Evolutionary conservation across 306 rosid genomes (phyloP), one percentile per base, ranked within the genome.

Genomic region (Medicago arabica): DNA sequence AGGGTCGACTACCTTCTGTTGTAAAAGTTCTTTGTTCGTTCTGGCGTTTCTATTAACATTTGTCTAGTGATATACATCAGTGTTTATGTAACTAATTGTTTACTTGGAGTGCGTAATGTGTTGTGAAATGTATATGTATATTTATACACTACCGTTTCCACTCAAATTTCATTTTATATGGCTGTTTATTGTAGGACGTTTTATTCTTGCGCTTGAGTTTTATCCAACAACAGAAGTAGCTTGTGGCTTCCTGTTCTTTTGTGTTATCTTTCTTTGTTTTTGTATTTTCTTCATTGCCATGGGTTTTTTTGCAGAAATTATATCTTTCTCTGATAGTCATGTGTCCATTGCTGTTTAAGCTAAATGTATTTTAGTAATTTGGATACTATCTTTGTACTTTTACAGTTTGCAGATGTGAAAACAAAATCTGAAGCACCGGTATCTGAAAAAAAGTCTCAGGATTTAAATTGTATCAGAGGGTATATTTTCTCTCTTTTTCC

Each of bases 321-420:
- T 75, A 62, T 65, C 51, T 59, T 40, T 23, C 62, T 80, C 67
- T 63, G 60, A 75, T 65, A 9, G 19, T 58, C 17, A 40, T 70
- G 43, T 80, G 63, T 39, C 73, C 54, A 69, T 55, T 77, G 78
- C 55, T 54, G 65, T 62, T 67, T 75, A 68, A 74, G 47, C 87
- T 69, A 71, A 72, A 47, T 74, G n/a, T 58, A 25, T 58, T 6
- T 21, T 58, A 58, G 38, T 12, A 58, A 11, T 23, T 50, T 7
- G 57, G 57, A 50, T 50, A 16, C 64, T 23, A 58, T 11, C 64
- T 23, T 10, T 23, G 77, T 74, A 50, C 57, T 68, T 80, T 25
- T 81, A 64, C 86, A 94, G 98, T 77, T 79, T 67, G 59, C 78
- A 79, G 84, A 83, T 57, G 47, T 38, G 70, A 55, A 72, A 64